Conservation (phyloP, 73 alveolate genomes). For the Effrenium voratum region DNA sequence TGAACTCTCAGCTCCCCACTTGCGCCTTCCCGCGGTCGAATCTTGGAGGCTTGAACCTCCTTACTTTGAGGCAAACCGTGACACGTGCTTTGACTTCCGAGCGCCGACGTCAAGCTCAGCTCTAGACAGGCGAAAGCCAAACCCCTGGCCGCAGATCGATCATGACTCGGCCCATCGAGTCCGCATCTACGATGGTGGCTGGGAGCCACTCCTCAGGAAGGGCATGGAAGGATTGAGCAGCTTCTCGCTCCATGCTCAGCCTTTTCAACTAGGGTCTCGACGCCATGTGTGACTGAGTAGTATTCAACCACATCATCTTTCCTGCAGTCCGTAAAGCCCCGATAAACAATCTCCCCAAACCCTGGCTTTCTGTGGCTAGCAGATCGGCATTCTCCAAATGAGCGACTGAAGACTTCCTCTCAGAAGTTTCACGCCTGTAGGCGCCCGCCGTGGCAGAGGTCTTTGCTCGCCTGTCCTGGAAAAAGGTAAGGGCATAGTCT, state of each 20-base stretch:
- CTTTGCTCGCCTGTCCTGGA: too few relatives aligned
- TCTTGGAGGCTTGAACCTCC: slow-evolving; percentile 84
- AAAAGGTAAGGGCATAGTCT: too few relatives aligned
- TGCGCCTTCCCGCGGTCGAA: slow-evolving; percentile 50
- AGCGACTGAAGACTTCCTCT: too few relatives aligned
- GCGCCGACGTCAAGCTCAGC: too few relatives aligned
- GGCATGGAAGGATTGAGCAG: neutral
- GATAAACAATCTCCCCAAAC: too few relatives aligned
- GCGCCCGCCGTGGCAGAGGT: too few relatives aligned
- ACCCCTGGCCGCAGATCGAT: slow-evolving; percentile 88
- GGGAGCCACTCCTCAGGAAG: slow-evolving; percentile 73
- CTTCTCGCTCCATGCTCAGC: neutral
- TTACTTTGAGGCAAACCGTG: too few relatives aligned
- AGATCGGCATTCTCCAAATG: too few relatives aligned
- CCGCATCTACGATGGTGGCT: slow-evolving; percentile 29
- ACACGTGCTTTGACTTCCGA: too few relatives aligned
- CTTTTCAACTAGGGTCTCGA: neutral
- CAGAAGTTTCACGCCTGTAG: too few relatives aligned
- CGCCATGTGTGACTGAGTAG: slow-evolving; percentile 87
- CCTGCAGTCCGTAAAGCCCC: too few relatives aligned
- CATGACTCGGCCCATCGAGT: slow-evolving; percentile 67
- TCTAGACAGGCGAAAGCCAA: slow-evolving; percentile 58
- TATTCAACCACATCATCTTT: slow-evolving; percentile 72
- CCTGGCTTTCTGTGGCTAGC: too few relatives aligned
- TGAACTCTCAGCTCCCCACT: neutral